Evolutionary conservation across 257 asterid species (phyloP), one percentile per base, ranked within the genome.

Genomic region (Verbena officinalis): DNA sequence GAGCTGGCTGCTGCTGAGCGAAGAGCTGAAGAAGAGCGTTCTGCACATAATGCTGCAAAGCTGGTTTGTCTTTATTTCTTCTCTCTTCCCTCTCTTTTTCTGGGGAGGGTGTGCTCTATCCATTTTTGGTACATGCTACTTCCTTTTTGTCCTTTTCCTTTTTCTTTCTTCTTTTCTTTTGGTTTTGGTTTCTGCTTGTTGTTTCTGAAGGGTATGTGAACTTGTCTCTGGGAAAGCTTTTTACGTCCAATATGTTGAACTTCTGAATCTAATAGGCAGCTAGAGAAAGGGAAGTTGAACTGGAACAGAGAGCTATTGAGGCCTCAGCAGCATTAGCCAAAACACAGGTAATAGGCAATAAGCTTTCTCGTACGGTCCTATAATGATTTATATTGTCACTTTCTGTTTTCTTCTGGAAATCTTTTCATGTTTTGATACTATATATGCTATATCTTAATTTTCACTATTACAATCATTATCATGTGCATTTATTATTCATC

Each of bases 281-380:
- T 76, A 88, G 95, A 88, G 99, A 88, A 81, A 88, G 98, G 84
- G 99, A 91, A 80, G 97, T 88, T 40, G 99, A 94, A 69, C 68
- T 94, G 83, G 98, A 91, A 81, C 99, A 88, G 54, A 85, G 96
- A 71, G 93, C 98, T 62, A 70, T 94, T 56, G 99, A 94, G 78
- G 95, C 99, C 69, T 84, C 99, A 33, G 62, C 95, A 44, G 96
- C 98, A 63, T 76, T 94, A 79, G 99, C 93, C 73, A 85, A 91
- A 71, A 87, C 75, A 63, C 99, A 94, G 98, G 99, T 94, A 87
- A 61, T 71, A 56, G 73, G 52, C 27, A 62, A 15, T 40, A 44
- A 34, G 22, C 22, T 27, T 34, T 63, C 39, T 23, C 39, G 62
- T 68, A 66, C 31, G 51, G 30, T 53, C 68, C 52, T 53, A 56